phyloP scores from a whole-genome alignment of 768 basidiomycete genomes.

The Russula abietina region DNA sequence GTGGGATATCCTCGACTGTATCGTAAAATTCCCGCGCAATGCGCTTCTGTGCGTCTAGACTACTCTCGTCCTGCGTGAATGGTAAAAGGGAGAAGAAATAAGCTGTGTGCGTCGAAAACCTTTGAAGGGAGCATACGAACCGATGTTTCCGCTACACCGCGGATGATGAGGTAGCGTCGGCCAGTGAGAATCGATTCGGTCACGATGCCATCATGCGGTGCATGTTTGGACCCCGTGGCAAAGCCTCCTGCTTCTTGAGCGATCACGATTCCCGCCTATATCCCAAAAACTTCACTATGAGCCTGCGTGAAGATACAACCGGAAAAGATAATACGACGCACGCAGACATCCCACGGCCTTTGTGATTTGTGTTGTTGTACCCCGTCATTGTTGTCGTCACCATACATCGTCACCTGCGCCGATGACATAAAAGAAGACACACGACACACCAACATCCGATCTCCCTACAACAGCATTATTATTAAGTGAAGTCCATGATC shows the following conservation, averaged over 20 bases:
- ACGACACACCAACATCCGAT: conserved; percentile 66
- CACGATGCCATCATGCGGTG: conserved; percentile 42
- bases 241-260: conserved; percentile 83
- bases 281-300: background rate
- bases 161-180: no score
- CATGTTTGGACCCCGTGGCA: conserved; percentile 61
- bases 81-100: no score
- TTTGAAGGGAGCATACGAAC: conserved; percentile 32
- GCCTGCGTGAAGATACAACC: background rate
- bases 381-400: conserved; percentile 21
- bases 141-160: conserved; percentile 55
- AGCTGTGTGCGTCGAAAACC: background rate
- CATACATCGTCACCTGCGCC: background rate
- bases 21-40: conserved; percentile 89
- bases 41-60: conserved; percentile 65
- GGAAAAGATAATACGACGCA: conserved; percentile 29
- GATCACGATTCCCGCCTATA: conserved; percentile 80
- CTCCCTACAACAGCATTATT: conserved; percentile 54
- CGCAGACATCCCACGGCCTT: conserved; percentile 84
- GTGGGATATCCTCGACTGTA: conserved; percentile 58
- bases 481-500: background rate
- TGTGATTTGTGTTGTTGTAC: no score
- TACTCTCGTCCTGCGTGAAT: conserved; percentile 47
- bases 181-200: conserved; percentile 68
- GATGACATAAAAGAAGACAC: conserved; percentile 26